Evolutionary conservation across 2,329 filamentous ascomycete genomes (phyloP), one percentile per base, ranked within the genome.

Genomic region (Allantophomopsis cytisporea): DNA sequence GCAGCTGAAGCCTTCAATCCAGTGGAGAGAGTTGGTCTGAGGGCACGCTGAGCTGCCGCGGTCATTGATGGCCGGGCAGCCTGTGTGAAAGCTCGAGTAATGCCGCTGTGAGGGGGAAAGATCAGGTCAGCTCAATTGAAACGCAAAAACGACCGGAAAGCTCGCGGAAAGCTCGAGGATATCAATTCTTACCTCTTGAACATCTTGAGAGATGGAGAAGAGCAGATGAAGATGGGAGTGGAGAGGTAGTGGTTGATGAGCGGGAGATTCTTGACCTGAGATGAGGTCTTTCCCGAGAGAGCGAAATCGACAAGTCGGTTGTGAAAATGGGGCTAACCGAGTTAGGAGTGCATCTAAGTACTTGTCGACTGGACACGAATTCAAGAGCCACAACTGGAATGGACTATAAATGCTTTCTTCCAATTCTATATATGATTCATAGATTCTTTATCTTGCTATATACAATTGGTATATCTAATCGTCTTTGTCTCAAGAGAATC

Each of bases 161-260:
- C 34, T 30, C 35, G 40, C 41, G 44, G 21, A 39, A 39, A 36
- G 13, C 34, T 37, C 34, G 16, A 45, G 20, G 17, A 41, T 35
- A 45, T 47, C 44, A 45, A 41, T 56, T 73, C 77, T 66, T 66
- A 85, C 80, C 79, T 83, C 79, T 83, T 83, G 70, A 83, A 80
- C 80, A 85, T 85, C 76, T 73, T 83, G 71, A 64, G 65, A 69
- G 75, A 78, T 76, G 71, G 71, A 66, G 66, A 68, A 73, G 71
- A 74, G 72, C 71, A 68, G 68, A 71, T 64, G 61, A 61, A 63
- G 62, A 72, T 68, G 63, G 59, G 66, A 65, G 69, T 68, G 70
- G 68, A 71, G 68, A 67, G 63, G 54, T 63, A 64, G 54, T 55
- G 54, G 57, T 45, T 57, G 59, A 66, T 68, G 65, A 57, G 61